Conservation (phyloP, 106 monocot genomes). For the Phalaenopsis equestris region DNA sequence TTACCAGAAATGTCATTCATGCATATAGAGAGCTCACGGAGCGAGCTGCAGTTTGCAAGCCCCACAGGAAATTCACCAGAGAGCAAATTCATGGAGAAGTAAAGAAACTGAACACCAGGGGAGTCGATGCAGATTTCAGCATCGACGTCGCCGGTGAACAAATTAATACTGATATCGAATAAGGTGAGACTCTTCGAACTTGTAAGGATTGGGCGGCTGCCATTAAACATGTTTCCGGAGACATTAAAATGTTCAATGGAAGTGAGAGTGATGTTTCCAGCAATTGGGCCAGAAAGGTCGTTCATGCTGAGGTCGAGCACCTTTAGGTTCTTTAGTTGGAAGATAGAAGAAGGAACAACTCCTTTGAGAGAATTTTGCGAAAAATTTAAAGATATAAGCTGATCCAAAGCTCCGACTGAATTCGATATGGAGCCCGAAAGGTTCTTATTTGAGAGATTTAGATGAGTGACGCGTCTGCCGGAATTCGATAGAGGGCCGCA, state of each 20-base stretch:
- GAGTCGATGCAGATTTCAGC: slow-evolving; percentile 47
- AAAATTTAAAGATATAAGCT: slow-evolving; percentile 38
- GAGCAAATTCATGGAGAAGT: slow-evolving; percentile 49
- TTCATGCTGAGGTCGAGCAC: slow-evolving; percentile 63
- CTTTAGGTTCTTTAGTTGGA: slow-evolving; percentile 33
- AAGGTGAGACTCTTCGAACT: slow-evolving; percentile 26
- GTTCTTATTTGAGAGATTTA: slow-evolving; percentile 43
- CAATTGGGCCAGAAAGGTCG: slow-evolving; percentile 35
- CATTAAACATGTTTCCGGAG: slow-evolving; percentile 53
- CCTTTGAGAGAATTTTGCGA: slow-evolving; percentile 49
- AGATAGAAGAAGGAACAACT: slow-evolving; percentile 30
- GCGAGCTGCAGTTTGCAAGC: slow-evolving; percentile 56
- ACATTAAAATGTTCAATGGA: slow-evolving; percentile 54
- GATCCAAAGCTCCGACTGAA: slow-evolving; percentile 45
- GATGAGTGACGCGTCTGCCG: slow-evolving; percentile 29
- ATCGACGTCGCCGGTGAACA: slow-evolving; percentile 40
- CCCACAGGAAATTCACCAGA: slow-evolving; percentile 53
- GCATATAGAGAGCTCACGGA: slow-evolving; percentile 48
- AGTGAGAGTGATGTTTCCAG: slow-evolving; percentile 25
- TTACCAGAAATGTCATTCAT: slow-evolving; percentile 37
- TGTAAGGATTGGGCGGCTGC: slow-evolving; percentile 44
- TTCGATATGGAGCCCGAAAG: slow-evolving; percentile 39
- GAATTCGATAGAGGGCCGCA: slow-evolving; percentile 7
- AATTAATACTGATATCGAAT: slow-evolving; percentile 44
- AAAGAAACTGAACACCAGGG: slow-evolving; percentile 24